Base-by-base conservation (phyloP, 805 yeast genomes). In the Candida ortonii region DNA sequence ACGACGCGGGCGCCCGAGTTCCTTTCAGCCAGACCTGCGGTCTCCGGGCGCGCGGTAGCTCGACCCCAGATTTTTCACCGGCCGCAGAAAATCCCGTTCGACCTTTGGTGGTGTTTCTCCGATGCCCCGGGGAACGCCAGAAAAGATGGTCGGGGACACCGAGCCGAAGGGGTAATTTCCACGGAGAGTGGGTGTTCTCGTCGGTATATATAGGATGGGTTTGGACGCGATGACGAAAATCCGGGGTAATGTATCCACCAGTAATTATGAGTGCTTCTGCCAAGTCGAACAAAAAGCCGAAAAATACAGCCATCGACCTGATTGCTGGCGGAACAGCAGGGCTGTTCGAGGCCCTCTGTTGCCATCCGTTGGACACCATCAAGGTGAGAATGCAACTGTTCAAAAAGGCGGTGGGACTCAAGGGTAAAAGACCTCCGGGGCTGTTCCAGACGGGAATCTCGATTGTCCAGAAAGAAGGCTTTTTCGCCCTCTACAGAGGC, bases 281-380 rank as follows among this genome's bases (percentile, higher is more conserved):
- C 10, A 32, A 22, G 16, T 28, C 53, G 7, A 47, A 49, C 41
- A 44, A 45, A 29, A 53, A 39, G 38, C 50, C 51, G 25, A 64
- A 62, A 37, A 64, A 63, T 34, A 51, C 80, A 16, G 74, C 78
- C 9, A 71, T 80, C 37, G 88, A 83, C 53, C 70, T 84, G 47
- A 70, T 86, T 30, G 93, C 97, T 21, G 98, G 98, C 51, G 98
- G 98, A 53, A 79, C 90, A 6, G 98, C 98, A 10, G 98, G 98
- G 39, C 70, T 90, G 41, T 86, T 89, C 57, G 98, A 90, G 70
- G 98, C 97, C n/a, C 71, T 93, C 44, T 80, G 90, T 61, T 90
- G 98, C 61, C 98, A 90, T 62, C 97, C 97, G n/a, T 73, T 90
- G 51, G 98, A 90, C 60, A 90, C 98, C 25, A 85, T 90, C 59